phyloP scores from a whole-genome alignment of 306 rosid genomes.

The apple (Malus domestica) region DNA sequence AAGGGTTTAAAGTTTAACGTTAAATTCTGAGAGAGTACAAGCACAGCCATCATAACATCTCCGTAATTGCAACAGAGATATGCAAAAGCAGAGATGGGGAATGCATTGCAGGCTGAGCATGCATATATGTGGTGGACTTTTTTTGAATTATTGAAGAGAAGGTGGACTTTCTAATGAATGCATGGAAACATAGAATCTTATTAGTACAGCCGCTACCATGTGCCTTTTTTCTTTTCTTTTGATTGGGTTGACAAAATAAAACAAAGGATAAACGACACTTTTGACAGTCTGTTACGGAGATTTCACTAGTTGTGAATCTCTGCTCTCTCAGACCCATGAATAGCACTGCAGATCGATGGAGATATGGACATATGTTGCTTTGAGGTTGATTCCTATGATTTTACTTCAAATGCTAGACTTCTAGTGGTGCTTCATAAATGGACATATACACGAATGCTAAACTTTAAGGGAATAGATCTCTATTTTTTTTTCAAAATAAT shows the following conservation, averaged over 20 bases:
- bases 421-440: background rate
- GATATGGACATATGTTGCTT: background rate
- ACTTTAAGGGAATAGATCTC: too few relatives aligned
- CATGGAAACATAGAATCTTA: background rate
- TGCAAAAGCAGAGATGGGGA: too few relatives aligned
- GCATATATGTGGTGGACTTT: background rate
- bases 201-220: background rate
- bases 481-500: too few relatives aligned
- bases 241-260: background rate
- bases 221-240: background rate
- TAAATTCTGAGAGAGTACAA: too few relatives aligned
- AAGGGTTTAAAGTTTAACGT: too few relatives aligned
- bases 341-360: background rate
- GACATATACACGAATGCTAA: too few relatives aligned
- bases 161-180: background rate
- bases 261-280: background rate
- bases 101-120: too few relatives aligned
- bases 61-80: too few relatives aligned
- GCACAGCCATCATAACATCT: too few relatives aligned
- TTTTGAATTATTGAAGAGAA: background rate
- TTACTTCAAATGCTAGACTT: background rate
- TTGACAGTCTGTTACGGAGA: background rate
- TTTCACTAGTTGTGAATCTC: constrained; percentile 10
- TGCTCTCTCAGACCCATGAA: constrained; percentile 16
- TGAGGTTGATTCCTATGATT: background rate